phyloP scores from a whole-genome alignment of 129 eudicot genomes.

The Pittosporum tobira region DNA sequence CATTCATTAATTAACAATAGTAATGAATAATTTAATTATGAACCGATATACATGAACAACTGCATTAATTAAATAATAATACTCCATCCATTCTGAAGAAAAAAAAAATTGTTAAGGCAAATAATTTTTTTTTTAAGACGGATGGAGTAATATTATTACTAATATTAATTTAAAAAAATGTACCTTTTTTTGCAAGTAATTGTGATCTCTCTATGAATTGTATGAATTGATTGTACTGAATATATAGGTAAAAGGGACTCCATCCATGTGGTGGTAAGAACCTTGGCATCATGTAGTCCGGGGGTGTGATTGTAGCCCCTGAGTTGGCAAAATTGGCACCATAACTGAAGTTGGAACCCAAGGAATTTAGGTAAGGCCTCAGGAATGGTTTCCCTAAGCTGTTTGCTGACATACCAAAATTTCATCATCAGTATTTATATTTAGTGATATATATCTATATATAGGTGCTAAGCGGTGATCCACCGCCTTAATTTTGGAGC shows the following conservation, averaged over 20 bases:
- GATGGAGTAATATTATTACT: no score
- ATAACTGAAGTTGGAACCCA: neutral
- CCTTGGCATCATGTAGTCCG: neutral
- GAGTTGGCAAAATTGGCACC: neutral
- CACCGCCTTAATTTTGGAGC: no score
- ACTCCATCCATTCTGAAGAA: no score
- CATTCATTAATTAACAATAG: no score
- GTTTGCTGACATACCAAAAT: neutral
- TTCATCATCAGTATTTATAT: no score
- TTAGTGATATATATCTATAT: no score
- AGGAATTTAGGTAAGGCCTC: neutral
- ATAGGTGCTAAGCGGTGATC: no score
- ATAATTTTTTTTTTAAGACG: no score
- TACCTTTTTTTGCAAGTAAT: neutral
- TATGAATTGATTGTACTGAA: neutral
- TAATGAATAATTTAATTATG: no score
- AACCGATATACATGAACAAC: no score
- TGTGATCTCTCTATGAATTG: conserved; percentile 1
- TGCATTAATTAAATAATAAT: no score
- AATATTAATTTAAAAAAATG: neutral
- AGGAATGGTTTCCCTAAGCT: neutral
- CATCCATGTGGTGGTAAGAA: neutral
- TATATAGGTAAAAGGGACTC: neutral
- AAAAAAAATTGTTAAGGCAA: no score
- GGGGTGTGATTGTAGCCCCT: neutral